These are phyloP conservation scores for Metarhizium robertsii DNA, from an alignment of 2,329 filamentous ascomycete species.

Conservation along the genomic window DNA sequence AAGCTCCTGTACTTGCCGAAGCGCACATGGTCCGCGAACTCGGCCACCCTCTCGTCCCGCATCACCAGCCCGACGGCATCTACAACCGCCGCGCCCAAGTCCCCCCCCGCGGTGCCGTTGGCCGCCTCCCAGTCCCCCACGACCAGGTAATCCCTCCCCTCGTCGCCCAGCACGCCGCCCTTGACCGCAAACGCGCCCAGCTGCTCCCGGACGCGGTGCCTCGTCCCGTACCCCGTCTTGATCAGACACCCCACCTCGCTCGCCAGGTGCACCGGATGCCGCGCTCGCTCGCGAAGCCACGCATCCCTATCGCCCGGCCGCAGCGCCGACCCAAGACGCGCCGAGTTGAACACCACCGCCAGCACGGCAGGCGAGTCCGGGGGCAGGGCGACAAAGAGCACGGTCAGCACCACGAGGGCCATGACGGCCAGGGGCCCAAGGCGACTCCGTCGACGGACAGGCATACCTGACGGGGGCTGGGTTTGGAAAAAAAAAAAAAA, in stretches of 20 bases:
- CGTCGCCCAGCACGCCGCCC: conserved; percentile 23
- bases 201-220: conserved; percentile 35
- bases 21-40: conserved; percentile 21
- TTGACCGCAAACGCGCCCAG: conserved; percentile 30
- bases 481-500: neutral
- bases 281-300: conserved; percentile 30
- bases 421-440: conserved; percentile 14
- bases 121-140: conserved; percentile 40
- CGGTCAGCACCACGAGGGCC: conserved; percentile 14
- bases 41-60: conserved; percentile 19
- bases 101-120: conserved; percentile 18
- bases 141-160: conserved; percentile 35
- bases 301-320: conserved; percentile 25
- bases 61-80: conserved; percentile 31
- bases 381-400: conserved; percentile 21
- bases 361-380: conserved; percentile 23
- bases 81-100: conserved; percentile 25
- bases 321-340: conserved; percentile 22
- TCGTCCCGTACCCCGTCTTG: conserved; percentile 48
- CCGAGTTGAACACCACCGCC: conserved; percentile 23
- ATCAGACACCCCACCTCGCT: conserved; percentile 41
- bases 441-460: conserved; percentile 19
- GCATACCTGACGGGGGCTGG: conserved; percentile 3
- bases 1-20: conserved; percentile 31
- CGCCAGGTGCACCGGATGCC: conserved; percentile 33